Base-by-base conservation (phyloP, 106 monocot genomes). In the Alisma plantagoaquatica region DNA sequence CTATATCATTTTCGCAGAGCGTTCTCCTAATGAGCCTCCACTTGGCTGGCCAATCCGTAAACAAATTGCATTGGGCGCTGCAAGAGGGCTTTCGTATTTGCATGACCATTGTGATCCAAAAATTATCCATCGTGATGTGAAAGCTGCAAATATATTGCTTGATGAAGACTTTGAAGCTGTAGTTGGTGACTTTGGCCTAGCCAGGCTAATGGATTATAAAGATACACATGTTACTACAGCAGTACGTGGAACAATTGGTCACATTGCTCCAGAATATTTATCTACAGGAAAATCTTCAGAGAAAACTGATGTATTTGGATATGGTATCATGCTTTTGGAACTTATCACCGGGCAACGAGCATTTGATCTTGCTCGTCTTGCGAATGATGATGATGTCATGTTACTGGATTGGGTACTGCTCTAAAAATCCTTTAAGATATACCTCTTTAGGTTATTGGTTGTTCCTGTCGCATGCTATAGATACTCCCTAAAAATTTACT, bases 31-130 rank as follows among this genome's bases (percentile, higher is more conserved):
- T 9, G 51, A 43, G 27, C 53, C 41, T 4, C 43, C 43, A 27
- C 56, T 55, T 55, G 65, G 46, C 30, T 55, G 46, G 55, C 43
- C 46, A 25, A 55, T 41, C 30, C 53, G 65, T 12, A 55, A 66
- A 47, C 10, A 46, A 5, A 66, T 66, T 23, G 65, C 65, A 2
- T 33, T 66, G 65, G 65, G 65, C 28, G 18, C 65, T 33, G 54
- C 65, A 32, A 54, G 65, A 16, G 65, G 65, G 0, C 65, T 66
- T 4, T 31, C 43, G 1, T 66, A 66, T 30, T 56, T 64, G 64
- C 64, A 64, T 29, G 64, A 64, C 23, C 64, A 64, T 20, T 64
- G 64, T 53, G 64, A 64, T 53, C 64, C 64, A 51, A 64, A 64
- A 23, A 64, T 64, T 29, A 64, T 64, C 22, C 64, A 64, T 22